Evolutionary conservation across 108 stramenopile genomes (phyloP).

Genomic region (Hondaea fermentalgiana): DNA sequence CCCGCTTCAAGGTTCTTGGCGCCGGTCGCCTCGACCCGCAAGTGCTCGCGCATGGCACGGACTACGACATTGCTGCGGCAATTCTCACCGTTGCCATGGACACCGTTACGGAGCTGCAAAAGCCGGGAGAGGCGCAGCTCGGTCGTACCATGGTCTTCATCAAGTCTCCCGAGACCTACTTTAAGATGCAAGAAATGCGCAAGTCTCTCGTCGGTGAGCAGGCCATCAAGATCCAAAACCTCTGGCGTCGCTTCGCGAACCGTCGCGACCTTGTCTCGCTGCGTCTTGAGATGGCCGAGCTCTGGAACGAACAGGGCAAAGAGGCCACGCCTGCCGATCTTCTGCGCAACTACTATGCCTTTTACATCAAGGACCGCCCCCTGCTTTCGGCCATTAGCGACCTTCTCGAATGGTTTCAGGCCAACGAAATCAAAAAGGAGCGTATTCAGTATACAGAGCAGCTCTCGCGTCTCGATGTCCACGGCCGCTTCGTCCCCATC

Average conservation of each 20-base stretch:
- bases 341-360: background rate
- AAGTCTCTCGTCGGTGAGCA: background rate
- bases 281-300: background rate
- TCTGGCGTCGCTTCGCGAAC: constrained; percentile 9
- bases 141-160: background rate
- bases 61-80: background rate
- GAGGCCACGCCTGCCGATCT: background rate
- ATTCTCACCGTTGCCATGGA: background rate
- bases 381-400: background rate
- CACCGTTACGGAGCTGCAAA: background rate
- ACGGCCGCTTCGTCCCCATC: background rate
- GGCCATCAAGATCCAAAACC: background rate
- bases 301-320: background rate
- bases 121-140: constrained; percentile 6
- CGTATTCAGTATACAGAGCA: background rate
- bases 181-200: background rate
- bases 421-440: background rate
- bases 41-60: background rate
- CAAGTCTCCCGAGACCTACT: background rate
- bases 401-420: background rate
- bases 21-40: background rate
- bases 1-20: constrained; percentile 10
- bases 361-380: background rate
- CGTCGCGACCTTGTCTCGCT: background rate
- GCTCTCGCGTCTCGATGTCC: background rate